Base-by-base conservation (phyloP, 495 filamentous ascomycete species). In the Hypoxylon perforatum region DNA sequence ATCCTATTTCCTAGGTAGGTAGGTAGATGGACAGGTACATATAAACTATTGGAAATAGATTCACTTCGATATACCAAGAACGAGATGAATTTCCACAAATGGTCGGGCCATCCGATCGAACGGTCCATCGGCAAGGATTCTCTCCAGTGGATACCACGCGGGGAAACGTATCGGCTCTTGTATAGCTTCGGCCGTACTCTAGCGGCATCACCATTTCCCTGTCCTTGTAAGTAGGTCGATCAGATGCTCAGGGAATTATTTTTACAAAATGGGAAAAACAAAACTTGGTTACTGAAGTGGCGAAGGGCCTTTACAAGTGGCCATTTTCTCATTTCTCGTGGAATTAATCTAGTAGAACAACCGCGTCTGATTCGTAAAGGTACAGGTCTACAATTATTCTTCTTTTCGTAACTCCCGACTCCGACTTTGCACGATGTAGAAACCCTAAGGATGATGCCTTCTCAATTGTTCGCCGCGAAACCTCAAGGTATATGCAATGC, bases 161-260 rank as follows among this genome's bases (percentile, higher is more conserved):
- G 66, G 66, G 66, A 69, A 69, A 69, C 53, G 51, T 65, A 64
- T 69, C 66, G 66, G 66, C 66, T 69, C 61, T 69, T 69, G n/a
- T 56, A 64, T 36, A 38, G 28, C 51, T 25, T 9, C 25, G 39
- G 30, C 35, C 39, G 19, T 14, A 7, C 44, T 39, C 25, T 46
- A 25, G 46, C 65, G 65, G 60, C 55, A 23, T 64, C 60, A 63
- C 50, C 50, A 41, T 49, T 54, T 21, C 41, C 61, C 42, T 39
- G 19, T 18, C n/a, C 14, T 14, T n/a, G n/a, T n/a, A n/a, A n/a
- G n/a, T n/a, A n/a, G n/a, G n/a, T n/a, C n/a, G n/a, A n/a, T n/a
- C n/a, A n/a, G n/a, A n/a, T n/a, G n/a, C n/a, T n/a, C n/a, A n/a
- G n/a, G n/a, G n/a, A n/a, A n/a, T n/a, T n/a, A n/a, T n/a, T n/a